Evolutionary conservation across 139 green algal genomes (phyloP), one percentile per base, ranked within the genome.

Genomic region (Micractinium sp.): DNA sequence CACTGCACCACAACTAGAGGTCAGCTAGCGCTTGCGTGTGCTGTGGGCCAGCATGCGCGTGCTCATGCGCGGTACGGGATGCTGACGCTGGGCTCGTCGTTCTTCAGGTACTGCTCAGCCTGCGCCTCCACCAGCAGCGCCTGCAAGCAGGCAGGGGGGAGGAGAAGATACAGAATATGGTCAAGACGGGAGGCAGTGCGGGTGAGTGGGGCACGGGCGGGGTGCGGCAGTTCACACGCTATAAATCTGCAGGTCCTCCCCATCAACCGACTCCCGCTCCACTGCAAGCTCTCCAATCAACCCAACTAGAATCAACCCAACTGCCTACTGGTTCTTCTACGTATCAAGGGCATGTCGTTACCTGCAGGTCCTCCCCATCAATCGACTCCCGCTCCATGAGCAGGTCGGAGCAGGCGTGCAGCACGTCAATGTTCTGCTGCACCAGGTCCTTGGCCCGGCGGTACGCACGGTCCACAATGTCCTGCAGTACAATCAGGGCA

Each of bases 371-470:
- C 67, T 99, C 98, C 25, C 98, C 98, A 91, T 99, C 98, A 74
- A 99, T 97, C 90, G 97, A 98, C 95, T 99, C 98, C 93, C 98
- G 98, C 95, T 99, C 98, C 85, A 99, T 90, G 74, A 99, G 93
- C 75, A 99, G 92, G 4, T 96, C 96, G 1, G 98, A 97, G 23
- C 91, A 93, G 89, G 93, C 93, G 95, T 99, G 98, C 91, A 99
- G 93, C 36, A 99, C 92, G 47, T 96, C 90, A 56, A 99, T 98
- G 94, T 99, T 98, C 77, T 75, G 92, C 83, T 94, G 85, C 63
- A 99, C 83, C 86, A 99, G 90, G 90, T 99, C 98, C 97, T 99
- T 99, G 33, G 97, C 97, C 47, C 98, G 94, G 69, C 96, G 91
- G 95, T 99, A 99, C 1, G 98, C 98, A 35, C 93, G 91, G 89